Evolutionary conservation across 139 green algal species (phyloP).

Genomic region (Pedinophyceae sp.): DNA sequence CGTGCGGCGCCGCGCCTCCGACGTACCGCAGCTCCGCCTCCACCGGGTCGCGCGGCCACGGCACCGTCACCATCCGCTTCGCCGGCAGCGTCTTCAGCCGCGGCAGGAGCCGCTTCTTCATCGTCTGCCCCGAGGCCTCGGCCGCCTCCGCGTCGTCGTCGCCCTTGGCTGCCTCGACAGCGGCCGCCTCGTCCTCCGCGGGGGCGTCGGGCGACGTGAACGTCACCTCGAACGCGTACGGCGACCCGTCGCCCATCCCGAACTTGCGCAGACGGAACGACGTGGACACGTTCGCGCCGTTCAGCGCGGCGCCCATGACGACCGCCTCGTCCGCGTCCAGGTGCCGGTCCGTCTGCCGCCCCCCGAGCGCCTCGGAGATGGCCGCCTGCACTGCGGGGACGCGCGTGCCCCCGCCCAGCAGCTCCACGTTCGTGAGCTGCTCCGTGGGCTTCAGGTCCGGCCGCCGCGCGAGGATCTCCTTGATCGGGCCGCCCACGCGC

Average conservation of each 20-base stretch:
- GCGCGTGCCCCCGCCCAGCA: slow-evolving; percentile 71
- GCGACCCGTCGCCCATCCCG: slow-evolving; percentile 65
- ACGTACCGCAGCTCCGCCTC: no score
- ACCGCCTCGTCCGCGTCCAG: slow-evolving; percentile 92
- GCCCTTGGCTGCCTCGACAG: neutral
- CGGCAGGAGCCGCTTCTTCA: slow-evolving; percentile 6
- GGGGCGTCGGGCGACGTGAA: slow-evolving; percentile 27
- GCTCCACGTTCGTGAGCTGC: slow-evolving; percentile 61
- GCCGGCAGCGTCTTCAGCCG: slow-evolving; percentile 3
- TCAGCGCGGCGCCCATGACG: slow-evolving; percentile 74
- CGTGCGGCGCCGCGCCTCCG: no score
- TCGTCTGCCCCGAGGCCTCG: neutral
- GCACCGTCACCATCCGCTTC: neutral
- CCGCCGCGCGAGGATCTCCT: slow-evolving; percentile 48
- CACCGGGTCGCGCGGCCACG: neutral
- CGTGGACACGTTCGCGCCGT: slow-evolving; percentile 89
- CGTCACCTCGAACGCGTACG: slow-evolving; percentile 36
- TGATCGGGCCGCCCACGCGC: slow-evolving; percentile 32
- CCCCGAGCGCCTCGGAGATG: slow-evolving; percentile 40
- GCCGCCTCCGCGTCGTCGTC: slow-evolving; percentile 1
- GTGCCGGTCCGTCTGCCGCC: slow-evolving; percentile 48
- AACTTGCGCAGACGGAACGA: slow-evolving; percentile 93
- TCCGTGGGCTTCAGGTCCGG: slow-evolving; percentile 39
- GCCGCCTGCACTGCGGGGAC: slow-evolving; percentile 49
- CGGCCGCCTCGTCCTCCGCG: neutral